These are phyloP conservation scores for Rhynchosporium graminicola DNA, from an alignment of 2,329 filamentous ascomycete genomes.

Conservation along the genomic window DNA sequence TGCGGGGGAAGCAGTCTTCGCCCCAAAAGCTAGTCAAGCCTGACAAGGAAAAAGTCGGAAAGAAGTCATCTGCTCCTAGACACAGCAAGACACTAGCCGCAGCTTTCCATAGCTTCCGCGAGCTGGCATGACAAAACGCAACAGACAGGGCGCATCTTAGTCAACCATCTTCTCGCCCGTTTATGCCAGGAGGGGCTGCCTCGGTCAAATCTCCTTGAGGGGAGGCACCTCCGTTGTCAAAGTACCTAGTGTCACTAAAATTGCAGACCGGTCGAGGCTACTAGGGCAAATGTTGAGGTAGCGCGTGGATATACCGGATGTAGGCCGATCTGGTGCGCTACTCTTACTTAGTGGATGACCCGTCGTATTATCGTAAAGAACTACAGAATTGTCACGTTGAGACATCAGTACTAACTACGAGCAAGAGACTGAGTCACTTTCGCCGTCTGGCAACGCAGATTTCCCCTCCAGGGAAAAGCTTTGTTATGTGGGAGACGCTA, in stretches of 20 bases:
- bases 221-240: conserved; percentile 24
- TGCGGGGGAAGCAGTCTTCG: too few relatives aligned
- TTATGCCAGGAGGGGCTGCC: background rate
- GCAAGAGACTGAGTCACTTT: background rate
- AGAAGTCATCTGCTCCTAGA: background rate
- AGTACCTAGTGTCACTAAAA: conserved; percentile 2
- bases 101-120: background rate
- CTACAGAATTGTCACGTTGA: conserved; percentile 7
- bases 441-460: too few relatives aligned
- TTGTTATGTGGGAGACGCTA: background rate
- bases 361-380: background rate
- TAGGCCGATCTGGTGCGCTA: background rate
- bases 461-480: background rate
- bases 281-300: conserved; percentile 6
- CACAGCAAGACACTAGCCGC: background rate
- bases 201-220: conserved; percentile 16
- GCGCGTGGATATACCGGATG: conserved; percentile 6
- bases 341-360: background rate
- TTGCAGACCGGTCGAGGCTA: background rate
- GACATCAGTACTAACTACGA: background rate
- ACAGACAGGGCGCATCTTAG: background rate
- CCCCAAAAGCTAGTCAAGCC: too few relatives aligned
- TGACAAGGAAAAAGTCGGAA: too few relatives aligned
- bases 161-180: background rate
- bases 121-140: background rate